These are phyloP conservation scores for Wickerhamomyces ciferrii DNA, from an alignment of 805 yeast genomes.

Conservation along the genomic window DNA sequence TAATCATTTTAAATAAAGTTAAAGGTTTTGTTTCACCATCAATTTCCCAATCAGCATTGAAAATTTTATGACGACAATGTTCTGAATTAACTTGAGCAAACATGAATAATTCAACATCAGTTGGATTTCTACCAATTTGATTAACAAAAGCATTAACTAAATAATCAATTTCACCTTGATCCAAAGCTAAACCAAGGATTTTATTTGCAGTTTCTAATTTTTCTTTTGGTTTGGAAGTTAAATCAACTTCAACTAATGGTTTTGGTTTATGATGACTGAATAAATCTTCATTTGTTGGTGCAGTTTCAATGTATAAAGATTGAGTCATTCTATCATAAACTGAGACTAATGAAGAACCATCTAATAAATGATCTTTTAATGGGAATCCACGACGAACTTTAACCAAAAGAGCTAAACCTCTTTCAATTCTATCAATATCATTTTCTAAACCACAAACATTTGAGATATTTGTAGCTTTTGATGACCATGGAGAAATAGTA, in stretches of 20 bases:
- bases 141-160: slow-evolving; percentile 77
- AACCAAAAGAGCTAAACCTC: slow-evolving; percentile 78
- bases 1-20: slow-evolving; percentile 88
- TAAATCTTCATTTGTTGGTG: slow-evolving; percentile 66
- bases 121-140: slow-evolving; percentile 79
- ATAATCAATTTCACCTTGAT: slow-evolving; percentile 88
- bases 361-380: slow-evolving; percentile 45
- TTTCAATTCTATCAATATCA: slow-evolving; percentile 77
- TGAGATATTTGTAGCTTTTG: slow-evolving; percentile 94
- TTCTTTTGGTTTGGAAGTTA: slow-evolving; percentile 43
- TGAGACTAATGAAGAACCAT: slow-evolving; percentile 57
- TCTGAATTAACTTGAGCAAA: slow-evolving; percentile 99
- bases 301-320: slow-evolving; percentile 46
- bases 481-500: slow-evolving; percentile 98
- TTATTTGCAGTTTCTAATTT: slow-evolving; percentile 74
- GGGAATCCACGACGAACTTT: slow-evolving; percentile 71
- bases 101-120: slow-evolving; percentile 97
- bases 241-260: slow-evolving; percentile 73
- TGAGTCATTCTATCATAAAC: slow-evolving; percentile 96
- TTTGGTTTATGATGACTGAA: slow-evolving; percentile 78
- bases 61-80: slow-evolving; percentile 98
- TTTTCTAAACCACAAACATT: slow-evolving; percentile 78
- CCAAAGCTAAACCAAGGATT: slow-evolving; percentile 89
- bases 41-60: slow-evolving; percentile 97
- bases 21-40: slow-evolving; percentile 72